Base-by-base conservation (phyloP, 306 rosid genomes). In the Citrullus mucosospermus region DNA sequence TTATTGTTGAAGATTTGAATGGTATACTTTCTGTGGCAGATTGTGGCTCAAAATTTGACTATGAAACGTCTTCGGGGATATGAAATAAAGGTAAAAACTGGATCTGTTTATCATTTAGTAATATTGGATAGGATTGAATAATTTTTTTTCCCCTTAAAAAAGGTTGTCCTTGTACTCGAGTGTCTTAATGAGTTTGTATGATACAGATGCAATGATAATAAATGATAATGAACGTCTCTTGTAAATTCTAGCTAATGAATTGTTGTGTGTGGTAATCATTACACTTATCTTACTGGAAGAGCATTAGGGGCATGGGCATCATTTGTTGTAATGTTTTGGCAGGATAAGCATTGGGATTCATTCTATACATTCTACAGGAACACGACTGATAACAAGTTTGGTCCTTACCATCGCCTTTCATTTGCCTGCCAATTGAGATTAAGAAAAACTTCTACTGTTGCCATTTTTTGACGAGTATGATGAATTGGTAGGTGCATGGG, bases 331-430 rank as follows among this genome's bases (percentile, higher is more conserved):
- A 55, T 84, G 70, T 76, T 41, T 84, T 83, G 83, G 90, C 93
- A 94, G 97, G 91, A 90, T 25, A 87, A 79, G 78, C 98, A 94
- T 59, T 94, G 97, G 98, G 95, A 94, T 87, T 82, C 89, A 78
- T 94, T 94, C 88, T 94, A 92, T 83, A 68, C 81, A 58, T 94
- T 94, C 84, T 92, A 92, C 88, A 83, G 92, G 87, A 90, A 84
- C 90, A 94, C 98, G 50, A 87, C 97, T 3, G 91, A 94, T 80
- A 90, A 94, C 92, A 94, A 92, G 98, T 94, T 82, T 28, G 89
- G 83, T 79, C 72, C 78, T 72, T 48, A 43, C 80, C 28, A 50
- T 15, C 77, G 50, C 6, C 25, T 50, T 72, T 28, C 9, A 72
- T 71, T 43, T 70, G 3, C 15, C 58, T 70, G 76, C 58, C 76